phyloP scores from a whole-genome alignment of 192 early-diverging fungal species.

The Backusella parvicylindrica region DNA sequence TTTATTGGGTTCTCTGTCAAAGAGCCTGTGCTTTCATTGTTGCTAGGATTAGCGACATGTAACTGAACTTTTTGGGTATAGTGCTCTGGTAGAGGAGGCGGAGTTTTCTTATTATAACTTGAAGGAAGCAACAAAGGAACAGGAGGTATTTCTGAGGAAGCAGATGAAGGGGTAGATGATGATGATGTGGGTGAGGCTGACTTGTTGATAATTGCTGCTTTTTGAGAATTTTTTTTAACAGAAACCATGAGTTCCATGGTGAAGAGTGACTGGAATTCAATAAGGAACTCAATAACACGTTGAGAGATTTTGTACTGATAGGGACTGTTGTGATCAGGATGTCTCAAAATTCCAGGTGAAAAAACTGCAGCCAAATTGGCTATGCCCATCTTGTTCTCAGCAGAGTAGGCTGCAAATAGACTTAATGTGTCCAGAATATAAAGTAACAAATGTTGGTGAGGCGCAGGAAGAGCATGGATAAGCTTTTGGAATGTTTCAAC shows the following conservation, averaged over 20 bases:
- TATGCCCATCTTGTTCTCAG: constrained; percentile 64
- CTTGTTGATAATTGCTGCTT: not conserved
- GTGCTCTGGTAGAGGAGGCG: not conserved
- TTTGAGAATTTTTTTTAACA: not conserved
- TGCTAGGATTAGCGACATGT: not conserved
- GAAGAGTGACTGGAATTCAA: constrained; percentile 56
- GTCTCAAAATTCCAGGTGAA: constrained; percentile 70
- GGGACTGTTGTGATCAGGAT: constrained; percentile 66
- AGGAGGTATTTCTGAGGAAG: not conserved
- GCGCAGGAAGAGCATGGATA: constrained; percentile 52
- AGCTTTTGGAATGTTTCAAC: constrained; percentile 51
- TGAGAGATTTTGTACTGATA: constrained; percentile 76
- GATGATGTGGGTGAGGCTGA: not conserved
- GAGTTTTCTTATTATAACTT: not conserved
- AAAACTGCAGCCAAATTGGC: constrained; percentile 75
- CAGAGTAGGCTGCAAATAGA: constrained; percentile 48
- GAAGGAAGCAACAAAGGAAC: constrained; percentile 2
- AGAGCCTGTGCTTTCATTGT: not conserved
- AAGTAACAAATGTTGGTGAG: constrained; percentile 64
- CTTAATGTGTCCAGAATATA: constrained; percentile 66
- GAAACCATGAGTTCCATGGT: constrained; percentile 18
- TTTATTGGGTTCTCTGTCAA: too few relatives aligned
- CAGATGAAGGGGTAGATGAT: constrained; percentile 3
- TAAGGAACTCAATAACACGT: constrained; percentile 72
- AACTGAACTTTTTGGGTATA: not conserved